Evolutionary conservation across 1,284 basidiomycete genomes (phyloP).

Genomic region (Pseudozyma pruni): DNA sequence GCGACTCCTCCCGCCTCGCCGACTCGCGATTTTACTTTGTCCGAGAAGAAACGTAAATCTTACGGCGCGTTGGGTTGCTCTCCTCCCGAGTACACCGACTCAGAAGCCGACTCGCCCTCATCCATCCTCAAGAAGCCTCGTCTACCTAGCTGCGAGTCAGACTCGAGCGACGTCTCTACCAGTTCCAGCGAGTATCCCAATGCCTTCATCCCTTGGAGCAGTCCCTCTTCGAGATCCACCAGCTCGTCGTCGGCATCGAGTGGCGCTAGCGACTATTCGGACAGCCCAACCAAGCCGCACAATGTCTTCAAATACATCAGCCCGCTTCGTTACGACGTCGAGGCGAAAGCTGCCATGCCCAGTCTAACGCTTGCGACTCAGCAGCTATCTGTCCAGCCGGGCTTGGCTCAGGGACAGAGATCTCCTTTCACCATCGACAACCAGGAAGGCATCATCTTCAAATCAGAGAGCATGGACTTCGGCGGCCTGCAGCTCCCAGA

Average conservation of each 20-base stretch:
- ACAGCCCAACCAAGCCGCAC: constrained; percentile 11
- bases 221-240: constrained; percentile 24
- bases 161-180: constrained; percentile 6
- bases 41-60: constrained; percentile 32
- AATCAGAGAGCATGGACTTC: constrained; percentile 4
- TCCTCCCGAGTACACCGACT: background rate
- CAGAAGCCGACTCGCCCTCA: constrained; percentile 11
- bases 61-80: constrained; percentile 24
- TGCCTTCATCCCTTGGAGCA: constrained; percentile 21
- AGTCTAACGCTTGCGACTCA: constrained; percentile 20
- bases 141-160: constrained; percentile 9
- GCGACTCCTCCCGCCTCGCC: constrained; percentile 6
- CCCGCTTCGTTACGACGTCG: constrained; percentile 9
- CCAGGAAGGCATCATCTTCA: background rate
- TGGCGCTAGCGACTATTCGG: constrained; percentile 14
- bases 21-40: constrained; percentile 5
- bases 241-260: constrained; percentile 24
- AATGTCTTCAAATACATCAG: constrained; percentile 24
- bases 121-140: constrained; percentile 20
- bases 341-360: constrained; percentile 21
- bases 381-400: background rate
- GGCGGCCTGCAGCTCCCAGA: constrained; percentile 15
- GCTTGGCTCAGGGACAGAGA: background rate
- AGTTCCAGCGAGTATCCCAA: constrained; percentile 6
- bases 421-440: constrained; percentile 19